Evolutionary conservation across 306 rosid genomes (phyloP), one percentile per base, ranked within the genome.

Genomic region (Hippophae gyantsensis): DNA sequence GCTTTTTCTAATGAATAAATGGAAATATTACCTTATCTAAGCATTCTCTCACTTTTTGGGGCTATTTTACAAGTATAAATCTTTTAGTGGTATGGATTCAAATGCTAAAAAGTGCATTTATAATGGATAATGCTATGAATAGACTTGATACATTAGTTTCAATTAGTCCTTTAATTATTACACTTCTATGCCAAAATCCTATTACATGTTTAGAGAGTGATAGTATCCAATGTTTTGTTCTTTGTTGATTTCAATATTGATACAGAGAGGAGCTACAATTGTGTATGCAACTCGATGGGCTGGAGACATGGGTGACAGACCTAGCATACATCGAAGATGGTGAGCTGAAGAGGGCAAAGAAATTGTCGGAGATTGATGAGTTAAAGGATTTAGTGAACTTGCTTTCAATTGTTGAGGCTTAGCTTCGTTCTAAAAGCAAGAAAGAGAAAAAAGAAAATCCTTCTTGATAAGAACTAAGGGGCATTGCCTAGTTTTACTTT

Each of bases 271-370:
- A 72, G 83, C 95, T 57, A 90, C 87, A 64, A 76, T 90, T 70
- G 96, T 87, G 13, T 87, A 92, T 67, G 90, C 98, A 71, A 87
- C 98, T 23, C 98, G 98, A 92, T 74, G 98, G 98, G 57, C 85
- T 87, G 67, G 98, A 87, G 82, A 80, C 93, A 57, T 92, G 98
- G 98, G 93, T 96, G 58, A 83, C 89, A 54, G 86, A 92, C 77
- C 72, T 92, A 56, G 98, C 96, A 69, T 87, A 92, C 74, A 87
- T 92, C 62, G 96, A 92, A 80, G 89, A 83, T 1, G 98, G 98
- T 32, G 86, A 79, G 69, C 76, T 87, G 57, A 87, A 75, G 78
- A 90, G 72, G 75, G 63, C 84, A 10, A 87, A 85, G 71, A 87
- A 79, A 81, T 50, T 90, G 65, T 79, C 82, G n/a, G 83, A 81